Base-by-base conservation (phyloP, 2,329 filamentous ascomycete species). In the Clarireedia monteithiana region DNA sequence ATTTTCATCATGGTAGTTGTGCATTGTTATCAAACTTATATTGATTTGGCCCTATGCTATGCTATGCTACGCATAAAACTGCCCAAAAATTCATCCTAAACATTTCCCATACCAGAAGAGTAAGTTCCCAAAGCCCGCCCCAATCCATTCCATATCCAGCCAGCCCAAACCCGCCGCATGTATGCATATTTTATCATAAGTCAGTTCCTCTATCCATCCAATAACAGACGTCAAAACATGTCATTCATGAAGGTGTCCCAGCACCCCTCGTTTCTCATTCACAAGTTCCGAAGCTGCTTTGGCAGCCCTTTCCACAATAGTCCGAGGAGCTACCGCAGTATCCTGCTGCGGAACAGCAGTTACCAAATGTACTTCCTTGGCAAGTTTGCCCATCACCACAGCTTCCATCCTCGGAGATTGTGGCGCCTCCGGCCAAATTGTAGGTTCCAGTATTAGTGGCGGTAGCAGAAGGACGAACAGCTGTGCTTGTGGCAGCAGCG, bases 351-450 rank as follows among this genome's bases (percentile, higher is more conserved):
- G 48, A 52, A 51, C 53, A 56, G 34, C 53, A 56, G 14, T 51
- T 34, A 1, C 53, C 53, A 10, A 56, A 52, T 12, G n/a, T 24
- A 40, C 53, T 52, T 5, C 53, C 48, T 42, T 39, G 40, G n/a
- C 53, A 56, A 20, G 48, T 52, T 36, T 52, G 53, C 0, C 40
- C 48, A 20, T 12, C 40, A 5, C 53, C 53, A 52, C 53, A 56
- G n/a, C 30, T 56, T 12, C 39, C 53, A 56, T 56, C 40, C 34
- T 3, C 27, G 14, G 38, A 45, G n/a, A 24, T 9, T 5, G 17
- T 26, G 10, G 40, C 48, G 12, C 12, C 23, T 0, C 24, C 50
- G 10, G 14, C 50, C 9, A 5, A 42, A 5, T 9, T 42, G 4
- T 14, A 12, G 10, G 30, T 12, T 12, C 10, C 12, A 9, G 30